Base-by-base conservation (phyloP, 805 yeast genomes). In the Yamadazyma nakazawae region DNA sequence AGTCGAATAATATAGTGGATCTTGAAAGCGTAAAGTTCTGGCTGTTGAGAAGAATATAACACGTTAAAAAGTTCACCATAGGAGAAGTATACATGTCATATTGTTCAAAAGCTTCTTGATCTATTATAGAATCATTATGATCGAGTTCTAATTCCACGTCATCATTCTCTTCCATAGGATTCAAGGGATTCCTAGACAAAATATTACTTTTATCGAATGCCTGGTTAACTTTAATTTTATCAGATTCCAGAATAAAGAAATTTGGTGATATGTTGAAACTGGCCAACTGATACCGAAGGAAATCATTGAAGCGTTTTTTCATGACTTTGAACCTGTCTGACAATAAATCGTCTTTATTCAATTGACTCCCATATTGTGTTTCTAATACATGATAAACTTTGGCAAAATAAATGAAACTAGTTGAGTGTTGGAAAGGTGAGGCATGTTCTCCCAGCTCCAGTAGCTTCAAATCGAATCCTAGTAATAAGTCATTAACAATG, bases 331-430 rank as follows among this genome's bases (percentile, higher is more conserved):
- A 46, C 19, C 30, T 49, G 2, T 25, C 6, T 4, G 19, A 16
- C 11, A 42, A 17, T 26, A 47, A 21, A 12, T 11, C 9, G 30
- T 42, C 47, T 3, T 16, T 14, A 2, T 13, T 19, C 13, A 52
- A 39, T 21, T 46, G 46, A 6, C 25, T 16, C 9, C 35, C 25
- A 28, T 44, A 49, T n/a, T 38, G 30, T 16, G 7, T 25, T 13
- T 63, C 65, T 5, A 70, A 55, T 1, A 70, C 60, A 46, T 61
- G 62, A 52, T 58, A 69, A 17, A 70, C 54, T 42, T 68, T 67
- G 16, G 74, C 67, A 49, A 60, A 62, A 41, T 61, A 59, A 2
- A 68, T 55, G 35, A 60, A 60, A 19, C 48, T 45, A 2, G 69
- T 59, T 2, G 72, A 61, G 45, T 45, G 48, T 16, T 19, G 37